Conservation (phyloP, 1,284 basidiomycete genomes). For the Rhodotorula sp. region DNA sequence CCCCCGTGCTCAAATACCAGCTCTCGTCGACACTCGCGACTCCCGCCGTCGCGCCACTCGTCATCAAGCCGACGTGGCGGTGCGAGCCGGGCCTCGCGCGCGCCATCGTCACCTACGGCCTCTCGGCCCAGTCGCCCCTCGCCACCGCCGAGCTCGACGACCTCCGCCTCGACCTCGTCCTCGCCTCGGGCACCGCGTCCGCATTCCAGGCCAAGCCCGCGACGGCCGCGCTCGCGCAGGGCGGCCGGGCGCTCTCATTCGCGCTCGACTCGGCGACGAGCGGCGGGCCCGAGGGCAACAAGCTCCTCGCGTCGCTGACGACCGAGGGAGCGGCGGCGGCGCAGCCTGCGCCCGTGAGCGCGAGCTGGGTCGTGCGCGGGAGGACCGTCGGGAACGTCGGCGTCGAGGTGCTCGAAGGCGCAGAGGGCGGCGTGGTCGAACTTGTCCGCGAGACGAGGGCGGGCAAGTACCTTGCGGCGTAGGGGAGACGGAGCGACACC, state of each 20-base stretch:
- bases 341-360: conserved; percentile 48
- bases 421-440: conserved; percentile 49
- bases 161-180: neutral
- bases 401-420: conserved; percentile 48
- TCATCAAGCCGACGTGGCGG: conserved; percentile 57
- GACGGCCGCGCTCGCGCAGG: conserved; percentile 47
- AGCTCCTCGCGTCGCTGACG: conserved; percentile 56
- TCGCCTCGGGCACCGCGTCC: neutral
- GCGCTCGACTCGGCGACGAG: conserved; percentile 46
- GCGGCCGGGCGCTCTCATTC: conserved; percentile 53
- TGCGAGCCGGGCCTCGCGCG: conserved; percentile 56
- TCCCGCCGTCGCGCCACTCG: conserved; percentile 49
- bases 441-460: conserved; percentile 41
- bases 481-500: neutral
- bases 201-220: conserved; percentile 58
- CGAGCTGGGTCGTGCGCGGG: conserved; percentile 54
- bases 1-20: conserved; percentile 57
- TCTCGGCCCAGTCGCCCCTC: conserved; percentile 39
- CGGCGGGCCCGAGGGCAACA: conserved; percentile 45
- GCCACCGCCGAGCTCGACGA: conserved; percentile 3
- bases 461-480: conserved; percentile 53
- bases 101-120: conserved; percentile 56
- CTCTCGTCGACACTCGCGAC: conserved; percentile 52
- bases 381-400: conserved; percentile 51
- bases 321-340: conserved; percentile 45